Conservation (phyloP, 2,329 filamentous ascomycete species). For the Lachnellula subtilissima region DNA sequence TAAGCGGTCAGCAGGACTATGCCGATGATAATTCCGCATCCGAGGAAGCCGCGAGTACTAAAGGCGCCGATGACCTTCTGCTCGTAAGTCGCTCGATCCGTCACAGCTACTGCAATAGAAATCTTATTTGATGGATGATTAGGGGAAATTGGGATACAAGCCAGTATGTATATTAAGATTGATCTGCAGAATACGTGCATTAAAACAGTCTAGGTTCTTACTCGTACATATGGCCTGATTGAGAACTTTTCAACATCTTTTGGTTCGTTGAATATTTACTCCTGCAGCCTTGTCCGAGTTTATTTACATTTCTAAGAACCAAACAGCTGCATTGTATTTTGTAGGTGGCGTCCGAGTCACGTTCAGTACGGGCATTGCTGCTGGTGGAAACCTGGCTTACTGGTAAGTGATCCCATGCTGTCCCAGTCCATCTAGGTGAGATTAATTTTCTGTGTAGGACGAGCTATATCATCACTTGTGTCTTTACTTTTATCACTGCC, state of each 20-base stretch:
- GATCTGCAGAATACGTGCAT: too few species aligned
- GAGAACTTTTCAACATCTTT: constrained; percentile 58
- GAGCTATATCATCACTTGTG: constrained; percentile 53
- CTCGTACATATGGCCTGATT: constrained; percentile 51
- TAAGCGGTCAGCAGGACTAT: too few species aligned
- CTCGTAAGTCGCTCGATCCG: too few species aligned
- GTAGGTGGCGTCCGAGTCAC: constrained; percentile 56
- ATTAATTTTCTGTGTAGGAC: constrained; percentile 38
- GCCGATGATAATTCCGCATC: too few species aligned
- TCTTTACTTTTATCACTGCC: constrained; percentile 57
- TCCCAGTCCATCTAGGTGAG: constrained; percentile 8
- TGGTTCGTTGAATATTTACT: constrained; percentile 34
- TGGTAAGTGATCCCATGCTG: constrained; percentile 37
- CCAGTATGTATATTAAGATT: too few species aligned
- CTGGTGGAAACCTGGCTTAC: constrained; percentile 56
- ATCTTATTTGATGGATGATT: too few species aligned
- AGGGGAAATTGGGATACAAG: too few species aligned
- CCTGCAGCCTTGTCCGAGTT: too few species aligned
- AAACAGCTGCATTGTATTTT: constrained; percentile 54
- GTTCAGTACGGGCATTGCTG: constrained; percentile 58
- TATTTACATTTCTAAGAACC: too few species aligned
- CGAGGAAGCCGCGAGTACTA: too few species aligned
- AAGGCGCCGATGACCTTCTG: too few species aligned
- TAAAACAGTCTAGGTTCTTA: constrained; percentile 29
- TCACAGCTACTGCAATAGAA: too few species aligned